Conservation (phyloP, 2,329 filamentous ascomycete species). For the Colletotrichum tamarilloi region DNA sequence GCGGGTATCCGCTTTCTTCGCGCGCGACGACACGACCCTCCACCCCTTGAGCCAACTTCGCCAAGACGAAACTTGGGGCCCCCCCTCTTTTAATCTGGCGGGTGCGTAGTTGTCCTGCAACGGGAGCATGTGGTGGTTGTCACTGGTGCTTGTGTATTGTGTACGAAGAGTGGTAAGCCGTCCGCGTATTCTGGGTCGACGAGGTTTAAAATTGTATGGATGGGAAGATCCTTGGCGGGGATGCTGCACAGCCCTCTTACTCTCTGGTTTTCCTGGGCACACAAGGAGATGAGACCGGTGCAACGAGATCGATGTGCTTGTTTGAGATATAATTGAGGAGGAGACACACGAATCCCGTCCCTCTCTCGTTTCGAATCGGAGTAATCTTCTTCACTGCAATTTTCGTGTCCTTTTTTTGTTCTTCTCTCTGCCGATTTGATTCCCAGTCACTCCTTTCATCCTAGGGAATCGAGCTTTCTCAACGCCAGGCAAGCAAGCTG, state of each 20-base stretch:
- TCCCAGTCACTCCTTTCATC: background rate
- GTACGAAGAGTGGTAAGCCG: background rate
- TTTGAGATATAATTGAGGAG: slow-evolving; percentile 15
- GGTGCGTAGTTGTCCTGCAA: background rate
- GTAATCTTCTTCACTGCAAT: background rate
- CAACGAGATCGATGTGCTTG: background rate
- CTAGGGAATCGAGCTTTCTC: background rate
- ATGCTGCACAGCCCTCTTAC: slow-evolving; percentile 16
- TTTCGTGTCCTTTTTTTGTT: background rate
- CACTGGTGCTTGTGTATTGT: background rate
- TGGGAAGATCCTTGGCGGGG: slow-evolving; percentile 12
- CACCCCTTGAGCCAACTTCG: background rate
- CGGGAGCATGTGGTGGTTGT: background rate
- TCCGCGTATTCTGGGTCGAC: background rate
- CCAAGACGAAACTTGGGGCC: slow-evolving; percentile 1
- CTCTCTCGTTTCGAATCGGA: background rate
- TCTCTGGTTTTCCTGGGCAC: background rate
- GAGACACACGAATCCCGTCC: background rate
- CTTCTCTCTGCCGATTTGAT: background rate
- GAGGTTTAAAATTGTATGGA: slow-evolving; percentile 14
- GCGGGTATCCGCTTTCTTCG: background rate
- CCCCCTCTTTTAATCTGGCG: background rate
- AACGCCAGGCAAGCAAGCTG: background rate
- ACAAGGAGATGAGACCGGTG: background rate
- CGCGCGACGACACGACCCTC: background rate